Evolutionary conservation across 371 early-diverging fungal species (phyloP), one percentile per base, ranked within the genome.

Genomic region (Mortierella sp.): DNA sequence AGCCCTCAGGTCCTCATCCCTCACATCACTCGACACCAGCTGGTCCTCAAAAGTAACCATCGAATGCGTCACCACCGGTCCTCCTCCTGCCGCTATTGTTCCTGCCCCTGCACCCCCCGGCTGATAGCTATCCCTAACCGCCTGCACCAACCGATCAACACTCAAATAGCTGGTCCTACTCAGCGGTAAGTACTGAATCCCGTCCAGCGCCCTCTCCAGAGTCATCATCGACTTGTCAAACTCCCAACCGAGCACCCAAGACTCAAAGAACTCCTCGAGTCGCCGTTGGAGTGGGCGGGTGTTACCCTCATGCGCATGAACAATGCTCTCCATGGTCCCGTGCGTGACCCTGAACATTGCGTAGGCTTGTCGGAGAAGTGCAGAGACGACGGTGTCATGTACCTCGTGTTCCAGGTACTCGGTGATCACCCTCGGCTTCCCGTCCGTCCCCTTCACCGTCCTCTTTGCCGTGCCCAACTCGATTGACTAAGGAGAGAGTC

Each of bases 211-310:
- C 37, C 88, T 63, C 34, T 90, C 87, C 10, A 88, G 80, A 11
- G 83, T 77, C 66, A 90, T 89, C 0, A 34, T 58, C 22, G 88
- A 74, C 86, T 86, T 81, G 39, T 91, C 91, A 79, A 91, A 91
- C 71, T 92, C 90, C 93, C 91, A 91, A 55, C 89, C 80, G 85
- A 89, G 89, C 41, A 92, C 91, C 93, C 92, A 91, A 19, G 89
- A 87, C 6, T 89, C 89, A 70, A 91, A 92, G 68, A 92, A 92
- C 77, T 91, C 92, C 74, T 91, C 92, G 31, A 91, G 71, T 13
- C 86, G 76, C 16, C 87, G 74, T 47, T 86, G 86, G 14, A 88
- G 48, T 45, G 88, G 87, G 47, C 88, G 81, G 44, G 87, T 61
- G 85, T 81, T 73, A 48, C 76, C 75, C 79, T 87, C 47, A 86